phyloP scores from a whole-genome alignment of 2,329 filamentous ascomycete species.

The Fusarium compactum region DNA sequence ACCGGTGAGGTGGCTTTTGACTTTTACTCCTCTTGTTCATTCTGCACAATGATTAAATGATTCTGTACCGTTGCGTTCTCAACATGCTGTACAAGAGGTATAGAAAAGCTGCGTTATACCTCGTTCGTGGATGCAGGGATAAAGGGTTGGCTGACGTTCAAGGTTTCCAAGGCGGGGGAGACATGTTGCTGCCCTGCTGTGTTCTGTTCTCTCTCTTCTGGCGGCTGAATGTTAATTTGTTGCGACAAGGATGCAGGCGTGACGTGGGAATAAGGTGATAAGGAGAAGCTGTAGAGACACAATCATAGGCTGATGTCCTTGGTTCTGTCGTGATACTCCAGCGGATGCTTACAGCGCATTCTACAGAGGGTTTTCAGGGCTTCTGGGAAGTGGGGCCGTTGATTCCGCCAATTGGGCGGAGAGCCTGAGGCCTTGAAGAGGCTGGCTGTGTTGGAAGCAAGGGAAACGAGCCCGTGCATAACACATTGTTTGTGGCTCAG shows the following conservation, averaged over 20 bases:
- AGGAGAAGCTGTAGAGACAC: conserved; percentile 5
- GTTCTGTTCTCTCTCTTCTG: conserved; percentile 27
- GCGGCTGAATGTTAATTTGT: conserved; percentile 23
- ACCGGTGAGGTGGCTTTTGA: conserved; percentile 20
- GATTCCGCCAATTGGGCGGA: conserved; percentile 1
- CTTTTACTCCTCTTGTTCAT: conserved; percentile 3
- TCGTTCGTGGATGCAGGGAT: conserved; percentile 27
- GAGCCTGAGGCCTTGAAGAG: conserved; percentile 1
- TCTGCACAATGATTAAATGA: conserved; percentile 10
- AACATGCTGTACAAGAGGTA: conserved; percentile 17
- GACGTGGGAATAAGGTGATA: conserved; percentile 32
- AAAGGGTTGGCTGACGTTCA: conserved; percentile 31
- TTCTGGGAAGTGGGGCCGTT: conserved; percentile 25
- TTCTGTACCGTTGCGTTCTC: conserved; percentile 19
- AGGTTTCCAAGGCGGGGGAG: conserved; percentile 24
- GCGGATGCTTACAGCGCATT: conserved; percentile 21
- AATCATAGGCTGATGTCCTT: conserved; percentile 27
- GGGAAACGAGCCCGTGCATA: conserved; percentile 14
- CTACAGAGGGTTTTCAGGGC: conserved; percentile 18
- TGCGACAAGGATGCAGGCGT: conserved; percentile 24
- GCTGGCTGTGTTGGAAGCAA: conserved; percentile 9
- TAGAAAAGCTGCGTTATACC: conserved; percentile 23
- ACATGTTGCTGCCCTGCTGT: conserved; percentile 7
- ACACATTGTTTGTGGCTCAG: conserved; percentile 15
- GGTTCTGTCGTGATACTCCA: conserved; percentile 21